Evolutionary conservation across 1,284 basidiomycete genomes (phyloP).

Genomic region (Ustilago curta): DNA sequence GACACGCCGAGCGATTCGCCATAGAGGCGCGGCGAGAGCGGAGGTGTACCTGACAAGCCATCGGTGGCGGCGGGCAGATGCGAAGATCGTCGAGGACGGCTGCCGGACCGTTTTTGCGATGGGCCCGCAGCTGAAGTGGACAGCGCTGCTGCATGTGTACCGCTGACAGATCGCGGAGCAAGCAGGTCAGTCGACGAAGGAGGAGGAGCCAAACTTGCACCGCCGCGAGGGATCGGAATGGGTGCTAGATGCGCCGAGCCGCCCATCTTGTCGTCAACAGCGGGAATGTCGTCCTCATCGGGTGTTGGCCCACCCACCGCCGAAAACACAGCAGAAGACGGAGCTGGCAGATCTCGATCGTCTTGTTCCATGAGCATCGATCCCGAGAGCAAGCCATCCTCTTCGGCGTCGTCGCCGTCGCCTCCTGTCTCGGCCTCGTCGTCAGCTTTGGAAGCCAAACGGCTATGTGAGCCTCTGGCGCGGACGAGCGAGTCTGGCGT

Average conservation of each 20-base stretch:
- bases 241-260: slow-evolving; percentile 45
- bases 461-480: slow-evolving; percentile 22
- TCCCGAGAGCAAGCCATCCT: slow-evolving; percentile 48
- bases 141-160: slow-evolving; percentile 10
- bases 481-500: slow-evolving; percentile 18
- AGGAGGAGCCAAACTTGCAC: slow-evolving; percentile 18
- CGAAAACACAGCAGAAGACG: slow-evolving; percentile 41
- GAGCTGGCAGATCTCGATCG: slow-evolving; percentile 46
- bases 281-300: slow-evolving; percentile 60
- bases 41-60: slow-evolving; percentile 51
- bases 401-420: slow-evolving; percentile 30
- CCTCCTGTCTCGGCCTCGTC: slow-evolving; percentile 27
- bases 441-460: slow-evolving; percentile 29
- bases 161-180: slow-evolving; percentile 16
- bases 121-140: slow-evolving; percentile 14
- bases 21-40: slow-evolving; percentile 60
- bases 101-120: slow-evolving; percentile 30
- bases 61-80: slow-evolving; percentile 32
- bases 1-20: slow-evolving; percentile 43
- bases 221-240: slow-evolving; percentile 56
- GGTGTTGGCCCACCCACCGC: slow-evolving; percentile 35
- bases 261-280: slow-evolving; percentile 57
- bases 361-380: slow-evolving; percentile 43
- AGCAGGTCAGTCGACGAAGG: slow-evolving; percentile 21
- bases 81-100: slow-evolving; percentile 48